Conservation (phyloP, 768 basidiomycete genomes). For the Butyriboletus loyo region DNA sequence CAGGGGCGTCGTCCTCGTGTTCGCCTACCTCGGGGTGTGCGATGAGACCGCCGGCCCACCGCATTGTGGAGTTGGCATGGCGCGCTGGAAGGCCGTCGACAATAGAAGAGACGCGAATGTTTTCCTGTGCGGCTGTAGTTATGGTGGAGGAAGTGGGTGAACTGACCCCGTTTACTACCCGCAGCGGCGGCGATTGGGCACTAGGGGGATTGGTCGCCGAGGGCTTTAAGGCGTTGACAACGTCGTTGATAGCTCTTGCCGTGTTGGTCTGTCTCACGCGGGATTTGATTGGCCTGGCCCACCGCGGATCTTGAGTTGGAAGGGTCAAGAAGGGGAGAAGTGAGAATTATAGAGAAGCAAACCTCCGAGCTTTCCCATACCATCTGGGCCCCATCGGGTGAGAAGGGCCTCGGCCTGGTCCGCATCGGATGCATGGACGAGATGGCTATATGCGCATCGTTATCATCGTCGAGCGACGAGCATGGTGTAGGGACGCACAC, state of each 20-base stretch:
- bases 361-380: conserved; percentile 87
- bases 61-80: conserved; percentile 58
- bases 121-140: conserved; percentile 74
- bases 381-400: conserved; percentile 85
- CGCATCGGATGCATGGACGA: conserved; percentile 88
- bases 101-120: conserved; percentile 45
- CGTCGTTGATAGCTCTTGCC: conserved; percentile 72
- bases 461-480: conserved; percentile 14
- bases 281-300: conserved; percentile 87
- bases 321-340: conserved; percentile 24
- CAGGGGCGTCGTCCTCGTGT: conserved; percentile 44
- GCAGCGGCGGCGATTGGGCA: conserved; percentile 51
- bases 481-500: conserved; percentile 53
- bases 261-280: conserved; percentile 64
- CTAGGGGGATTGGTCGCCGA: conserved; percentile 43
- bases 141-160: conserved; percentile 66
- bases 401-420: conserved; percentile 86
- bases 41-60: conserved; percentile 57
- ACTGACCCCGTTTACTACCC: conserved; percentile 78
- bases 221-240: conserved; percentile 66
- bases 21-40: conserved; percentile 67
- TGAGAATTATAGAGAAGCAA: conserved; percentile 26
- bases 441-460: conserved; percentile 54
- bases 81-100: conserved; percentile 49
- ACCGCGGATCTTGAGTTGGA: conserved; percentile 65